phyloP scores from a whole-genome alignment of 108 stramenopile species.

The Nitzschia putrida region DNA sequence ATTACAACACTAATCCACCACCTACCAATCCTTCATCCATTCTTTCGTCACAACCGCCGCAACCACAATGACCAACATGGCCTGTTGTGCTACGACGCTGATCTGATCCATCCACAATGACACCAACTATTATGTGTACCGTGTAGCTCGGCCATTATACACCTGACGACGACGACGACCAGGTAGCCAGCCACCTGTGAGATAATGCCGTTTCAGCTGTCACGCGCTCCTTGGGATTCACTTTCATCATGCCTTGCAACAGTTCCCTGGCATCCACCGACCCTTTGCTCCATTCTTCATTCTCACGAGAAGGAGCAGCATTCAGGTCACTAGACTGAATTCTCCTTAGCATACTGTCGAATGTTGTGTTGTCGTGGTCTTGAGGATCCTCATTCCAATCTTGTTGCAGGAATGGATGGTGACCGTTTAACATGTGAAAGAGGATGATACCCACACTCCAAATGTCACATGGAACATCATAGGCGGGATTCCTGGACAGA shows the following conservation, averaged over 20 bases:
- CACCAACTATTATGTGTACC: too few relatives aligned
- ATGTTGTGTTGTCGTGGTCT: constrained; percentile 56
- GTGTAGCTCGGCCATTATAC: too few relatives aligned
- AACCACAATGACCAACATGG: too few relatives aligned
- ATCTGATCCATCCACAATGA: too few relatives aligned
- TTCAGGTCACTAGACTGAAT: constrained; percentile 52
- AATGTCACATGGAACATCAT: constrained; percentile 85
- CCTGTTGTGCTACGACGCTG: too few relatives aligned
- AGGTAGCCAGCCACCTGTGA: too few relatives aligned
- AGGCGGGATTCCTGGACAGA: constrained; percentile 52
- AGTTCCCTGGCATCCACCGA: constrained; percentile 71
- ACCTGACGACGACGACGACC: too few relatives aligned
- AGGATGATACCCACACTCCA: constrained; percentile 91
- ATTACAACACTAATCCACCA: too few relatives aligned
- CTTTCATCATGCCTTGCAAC: constrained; percentile 63
- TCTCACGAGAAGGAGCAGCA: too few relatives aligned
- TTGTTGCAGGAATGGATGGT: constrained; percentile 62
- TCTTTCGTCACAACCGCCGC: too few relatives aligned
- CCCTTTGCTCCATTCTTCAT: constrained; percentile 55
- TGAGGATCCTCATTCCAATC: too few relatives aligned
- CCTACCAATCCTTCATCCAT: too few relatives aligned
- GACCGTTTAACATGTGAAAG: constrained; percentile 82
- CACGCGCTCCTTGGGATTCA: constrained; percentile 67
- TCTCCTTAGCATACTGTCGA: constrained; percentile 68
- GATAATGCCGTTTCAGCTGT: constrained; percentile 51